Evolutionary conservation across 192 early-diverging fungal genomes (phyloP).

Genomic region (Chytriomyces hyalinus): DNA sequence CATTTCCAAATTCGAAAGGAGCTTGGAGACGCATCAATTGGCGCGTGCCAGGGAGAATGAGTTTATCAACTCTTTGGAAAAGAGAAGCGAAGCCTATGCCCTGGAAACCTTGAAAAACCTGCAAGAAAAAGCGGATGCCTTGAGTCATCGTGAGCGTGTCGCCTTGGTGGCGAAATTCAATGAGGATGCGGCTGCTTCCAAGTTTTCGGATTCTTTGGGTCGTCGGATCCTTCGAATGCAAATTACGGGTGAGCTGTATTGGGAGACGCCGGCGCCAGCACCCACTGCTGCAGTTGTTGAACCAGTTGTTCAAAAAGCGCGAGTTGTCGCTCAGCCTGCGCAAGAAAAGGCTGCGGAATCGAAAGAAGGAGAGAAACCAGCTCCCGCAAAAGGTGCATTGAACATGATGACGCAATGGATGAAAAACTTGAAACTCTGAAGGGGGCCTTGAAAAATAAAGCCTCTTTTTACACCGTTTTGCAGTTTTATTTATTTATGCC

Average conservation of each 20-base stretch:
- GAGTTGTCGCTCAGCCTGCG: background rate
- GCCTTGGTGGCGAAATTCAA: background rate
- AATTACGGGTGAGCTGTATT: constrained; percentile 19
- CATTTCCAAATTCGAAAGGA: constrained; percentile 41
- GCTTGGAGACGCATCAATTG: constrained; percentile 30
- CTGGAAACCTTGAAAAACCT: background rate
- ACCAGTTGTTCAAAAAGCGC: background rate
- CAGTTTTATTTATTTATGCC: too few relatives aligned
- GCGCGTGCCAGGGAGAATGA: constrained; percentile 39
- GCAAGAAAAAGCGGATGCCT: constrained; percentile 10
- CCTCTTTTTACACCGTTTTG: too few relatives aligned
- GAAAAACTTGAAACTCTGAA: background rate
- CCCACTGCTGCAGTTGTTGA: background rate
- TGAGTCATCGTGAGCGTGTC: background rate
- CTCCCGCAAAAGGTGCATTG: constrained; percentile 23
- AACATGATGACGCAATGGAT: constrained; percentile 10
- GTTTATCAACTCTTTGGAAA: background rate
- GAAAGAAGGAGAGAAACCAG: background rate
- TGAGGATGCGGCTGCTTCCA: background rate
- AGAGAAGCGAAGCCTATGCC: background rate
- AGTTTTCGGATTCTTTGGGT: background rate
- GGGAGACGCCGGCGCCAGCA: background rate
- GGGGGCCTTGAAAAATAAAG: too few relatives aligned
- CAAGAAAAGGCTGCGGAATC: background rate
- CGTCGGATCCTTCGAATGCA: constrained; percentile 12